Evolutionary conservation across 257 asterid species (phyloP).

Genomic region (Coffea canephora): DNA sequence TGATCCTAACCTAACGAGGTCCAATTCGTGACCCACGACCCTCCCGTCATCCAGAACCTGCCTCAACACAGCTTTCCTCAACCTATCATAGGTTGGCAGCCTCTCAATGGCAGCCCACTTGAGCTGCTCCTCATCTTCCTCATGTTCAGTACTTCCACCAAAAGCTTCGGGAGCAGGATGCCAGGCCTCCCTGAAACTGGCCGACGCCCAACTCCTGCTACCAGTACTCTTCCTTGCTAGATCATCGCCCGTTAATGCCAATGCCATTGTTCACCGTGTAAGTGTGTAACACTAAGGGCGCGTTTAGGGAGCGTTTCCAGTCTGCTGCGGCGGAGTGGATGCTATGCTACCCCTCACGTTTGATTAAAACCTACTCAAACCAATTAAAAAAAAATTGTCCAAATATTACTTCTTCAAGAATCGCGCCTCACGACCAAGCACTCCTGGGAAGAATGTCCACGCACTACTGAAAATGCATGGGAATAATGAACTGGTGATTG

Average conservation of each 20-base stretch:
- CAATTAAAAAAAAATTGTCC: no score
- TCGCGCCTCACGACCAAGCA: no score
- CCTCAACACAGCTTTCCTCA: constrained; percentile 70
- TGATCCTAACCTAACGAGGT: background rate
- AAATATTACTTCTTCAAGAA: no score
- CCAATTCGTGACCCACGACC: constrained; percentile 1
- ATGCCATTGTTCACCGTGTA: background rate
- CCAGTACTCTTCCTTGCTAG: constrained; percentile 7
- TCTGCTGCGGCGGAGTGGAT: no score
- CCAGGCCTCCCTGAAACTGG: constrained; percentile 18
- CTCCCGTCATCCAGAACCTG: constrained; percentile 70
- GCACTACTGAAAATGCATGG: background rate
- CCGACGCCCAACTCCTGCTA: background rate
- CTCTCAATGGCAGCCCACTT: constrained; percentile 97
- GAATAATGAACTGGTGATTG: background rate
- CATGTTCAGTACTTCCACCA: background rate
- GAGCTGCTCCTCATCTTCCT: constrained; percentile 79
- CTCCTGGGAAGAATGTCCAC: no score
- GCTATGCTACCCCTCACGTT: no score
- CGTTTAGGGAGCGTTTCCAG: no score
- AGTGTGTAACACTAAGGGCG: no score
- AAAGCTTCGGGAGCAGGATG: constrained; percentile 4
- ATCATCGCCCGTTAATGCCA: constrained; percentile 15
- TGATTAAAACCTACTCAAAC: no score
- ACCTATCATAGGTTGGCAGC: constrained; percentile 80